Conservation (phyloP, 768 basidiomycete species). For the Pholiota conissans region DNA sequence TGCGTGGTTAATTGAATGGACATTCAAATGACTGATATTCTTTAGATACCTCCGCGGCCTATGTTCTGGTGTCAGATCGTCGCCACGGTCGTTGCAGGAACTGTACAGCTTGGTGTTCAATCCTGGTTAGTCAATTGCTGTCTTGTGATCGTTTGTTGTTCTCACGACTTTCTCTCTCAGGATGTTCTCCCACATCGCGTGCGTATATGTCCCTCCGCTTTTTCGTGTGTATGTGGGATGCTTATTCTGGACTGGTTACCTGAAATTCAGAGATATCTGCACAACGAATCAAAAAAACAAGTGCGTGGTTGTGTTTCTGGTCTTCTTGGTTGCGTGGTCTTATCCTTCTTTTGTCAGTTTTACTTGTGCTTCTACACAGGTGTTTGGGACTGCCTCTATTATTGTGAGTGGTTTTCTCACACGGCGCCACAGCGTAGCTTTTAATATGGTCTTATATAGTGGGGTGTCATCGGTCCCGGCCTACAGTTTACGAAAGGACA, state of each 20-base stretch:
- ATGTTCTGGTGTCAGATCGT: conserved; percentile 74
- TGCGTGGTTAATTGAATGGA: neutral
- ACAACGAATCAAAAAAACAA: conserved; percentile 40
- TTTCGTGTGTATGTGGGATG: neutral
- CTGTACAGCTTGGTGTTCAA: conserved; percentile 66
- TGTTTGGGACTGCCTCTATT: conserved; percentile 52
- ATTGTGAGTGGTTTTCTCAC: conserved; percentile 47
- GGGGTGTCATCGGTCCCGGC: conserved; percentile 71
- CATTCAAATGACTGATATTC: neutral
- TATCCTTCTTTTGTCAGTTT: conserved; percentile 36
- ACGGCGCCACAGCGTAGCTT: neutral
- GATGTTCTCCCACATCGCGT: conserved; percentile 66
- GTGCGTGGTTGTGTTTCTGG: conserved; percentile 20
- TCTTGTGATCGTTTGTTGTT: neutral
- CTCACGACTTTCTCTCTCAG: conserved; percentile 22
- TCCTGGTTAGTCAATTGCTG: conserved; percentile 44
- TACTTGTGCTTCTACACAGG: conserved; percentile 51
- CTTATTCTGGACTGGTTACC: neutral
- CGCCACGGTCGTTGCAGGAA: conserved; percentile 60
- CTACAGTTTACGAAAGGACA: conserved; percentile 54
- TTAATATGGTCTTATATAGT: conserved; percentile 27
- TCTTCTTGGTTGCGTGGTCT: neutral
- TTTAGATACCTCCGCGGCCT: conserved; percentile 57
- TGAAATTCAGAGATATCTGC: conserved; percentile 45
- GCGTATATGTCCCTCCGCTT: conserved; percentile 17